A percentile compares a stretch with the other conserved stretches of the same genome.
These are phyloP conservation scores for Collariella sp. DNA, from an alignment of 495 filamentous ascomycete species.

Conservation along the genomic window DNA sequence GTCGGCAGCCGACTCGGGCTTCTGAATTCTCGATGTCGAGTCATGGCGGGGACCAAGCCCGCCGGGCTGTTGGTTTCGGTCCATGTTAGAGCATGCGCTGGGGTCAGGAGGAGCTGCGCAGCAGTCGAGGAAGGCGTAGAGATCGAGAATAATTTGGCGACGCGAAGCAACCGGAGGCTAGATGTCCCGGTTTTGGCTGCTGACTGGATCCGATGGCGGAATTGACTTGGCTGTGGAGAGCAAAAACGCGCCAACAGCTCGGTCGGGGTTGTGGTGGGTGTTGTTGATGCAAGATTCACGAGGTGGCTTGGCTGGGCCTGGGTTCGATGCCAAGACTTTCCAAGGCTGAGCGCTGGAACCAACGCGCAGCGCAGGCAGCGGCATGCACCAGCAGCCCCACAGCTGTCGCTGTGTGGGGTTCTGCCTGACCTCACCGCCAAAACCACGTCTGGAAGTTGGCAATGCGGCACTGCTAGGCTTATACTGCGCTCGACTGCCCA, in stretches of 20 bases:
- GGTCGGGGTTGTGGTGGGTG: neutral
- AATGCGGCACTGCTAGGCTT: constrained; percentile 1
- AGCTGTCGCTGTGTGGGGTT: neutral
- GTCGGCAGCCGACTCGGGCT: constrained; percentile 45
- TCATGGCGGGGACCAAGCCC: constrained; percentile 48
- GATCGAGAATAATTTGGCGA: neutral
- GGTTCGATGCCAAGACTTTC: too few species aligned
- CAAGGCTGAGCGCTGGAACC: neutral
- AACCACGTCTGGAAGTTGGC: constrained; percentile 8
- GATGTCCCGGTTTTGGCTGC: too few species aligned
- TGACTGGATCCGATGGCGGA: too few species aligned
- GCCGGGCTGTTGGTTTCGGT: constrained; percentile 32
- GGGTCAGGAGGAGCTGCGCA: too few species aligned
- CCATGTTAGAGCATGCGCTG: constrained; percentile 28
- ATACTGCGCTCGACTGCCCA: constrained; percentile 4
- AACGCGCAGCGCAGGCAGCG: neutral
- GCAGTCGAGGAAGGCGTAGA: neutral
- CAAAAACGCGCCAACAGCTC: neutral
- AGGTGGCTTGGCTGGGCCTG: neutral
- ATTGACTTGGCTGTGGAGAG: too few species aligned
- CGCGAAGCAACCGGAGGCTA: too few species aligned
- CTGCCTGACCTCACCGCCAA: constrained; percentile 30
- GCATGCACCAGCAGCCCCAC: neutral
- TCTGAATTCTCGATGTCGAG: constrained; percentile 40
- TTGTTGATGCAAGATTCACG: neutral